Base-by-base conservation (phyloP, 352 stramenopile genomes). In the Achlya hypogyna region DNA sequence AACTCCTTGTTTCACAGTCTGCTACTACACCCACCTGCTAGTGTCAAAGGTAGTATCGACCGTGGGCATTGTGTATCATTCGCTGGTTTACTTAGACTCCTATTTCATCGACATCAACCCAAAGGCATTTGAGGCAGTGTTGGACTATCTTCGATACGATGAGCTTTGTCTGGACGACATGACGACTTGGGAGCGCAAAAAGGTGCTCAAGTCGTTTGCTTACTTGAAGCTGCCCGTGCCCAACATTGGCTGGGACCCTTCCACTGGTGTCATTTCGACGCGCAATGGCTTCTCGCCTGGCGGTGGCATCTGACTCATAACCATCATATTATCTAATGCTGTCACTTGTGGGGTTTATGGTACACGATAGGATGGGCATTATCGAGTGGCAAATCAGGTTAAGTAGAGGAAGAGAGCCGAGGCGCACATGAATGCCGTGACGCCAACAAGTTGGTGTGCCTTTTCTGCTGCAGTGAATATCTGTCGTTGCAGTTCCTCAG, bases 81-180 rank as follows among this genome's bases (percentile, higher is more conserved):
- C 28, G 14, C 9, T 47, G 6, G 28, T 10, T 38, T 14, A 42
- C 31, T 28, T 67, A 69, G 63, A 43, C 31, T 16, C 63, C 0
- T 69, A 69, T 29, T 69, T 69, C 22, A 27, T 69, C 14, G 63
- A 69, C 25, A 20, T 69, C 34, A 43, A 69, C 43, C 63, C 63
- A 14, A 63, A 69, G 43, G 10, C 4, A 4, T 69, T 69, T 51
- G 29, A 28, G 20, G 32, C 38, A 31, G 51, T 69, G 25, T 31
- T 69, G 53, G 51, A 63, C 25, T 69, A 58, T 32, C 49, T 69
- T 20, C 63, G 63, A n/a, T 67, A 58, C 31, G 60, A 47, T 22
- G 60, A 67, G 31, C 51, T 67, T 9, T 53, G 60, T 51, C 27
- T 67, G 0, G 60, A 67, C 20, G 60, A 47, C 23, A 25, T 67